phyloP scores from a whole-genome alignment of 345 rosid species.

The Physaria fendleri region DNA sequence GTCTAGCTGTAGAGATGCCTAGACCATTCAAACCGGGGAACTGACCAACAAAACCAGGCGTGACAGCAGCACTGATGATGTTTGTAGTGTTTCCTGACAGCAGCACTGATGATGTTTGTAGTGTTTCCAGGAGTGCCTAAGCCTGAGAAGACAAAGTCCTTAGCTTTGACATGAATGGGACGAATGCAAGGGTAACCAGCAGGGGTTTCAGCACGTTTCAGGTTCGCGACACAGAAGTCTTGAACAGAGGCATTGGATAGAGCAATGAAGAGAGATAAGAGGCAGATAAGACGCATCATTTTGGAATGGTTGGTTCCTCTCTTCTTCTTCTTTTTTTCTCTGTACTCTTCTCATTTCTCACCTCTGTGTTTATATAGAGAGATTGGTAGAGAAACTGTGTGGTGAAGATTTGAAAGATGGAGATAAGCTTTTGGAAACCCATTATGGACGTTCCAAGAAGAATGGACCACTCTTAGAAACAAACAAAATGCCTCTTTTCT shows the following conservation, averaged over 20 bases:
- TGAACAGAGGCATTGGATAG: conserved; percentile 41
- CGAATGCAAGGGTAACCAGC: conserved; percentile 58
- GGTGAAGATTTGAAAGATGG: conserved; percentile 27
- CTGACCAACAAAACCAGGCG: conserved; percentile 66
- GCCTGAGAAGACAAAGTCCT: conserved; percentile 56
- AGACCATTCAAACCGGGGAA: conserved; percentile 68
- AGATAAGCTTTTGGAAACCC: conserved; percentile 32
- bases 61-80: conserved; percentile 67
- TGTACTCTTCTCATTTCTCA: background rate
- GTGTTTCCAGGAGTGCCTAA: conserved; percentile 59
- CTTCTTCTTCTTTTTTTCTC: background rate
- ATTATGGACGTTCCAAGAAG: conserved; percentile 4
- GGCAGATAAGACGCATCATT: conserved; percentile 52
- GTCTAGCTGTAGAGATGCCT: conserved; percentile 58
- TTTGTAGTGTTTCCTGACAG: conserved; percentile 63
- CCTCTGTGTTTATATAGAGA: conserved; percentile 22
- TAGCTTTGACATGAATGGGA: conserved; percentile 37
- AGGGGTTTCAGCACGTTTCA: conserved; percentile 41
- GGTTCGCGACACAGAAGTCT: conserved; percentile 82
- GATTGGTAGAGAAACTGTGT: conserved; percentile 13
- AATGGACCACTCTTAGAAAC: conserved; percentile 32
- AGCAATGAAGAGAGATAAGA: conserved; percentile 40
- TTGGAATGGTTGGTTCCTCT: conserved; percentile 21
- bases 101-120: no score
- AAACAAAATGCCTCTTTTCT: conserved; percentile 30